phyloP scores from a whole-genome alignment of 164 flowering plant species.

The Nelumbo lutea region DNA sequence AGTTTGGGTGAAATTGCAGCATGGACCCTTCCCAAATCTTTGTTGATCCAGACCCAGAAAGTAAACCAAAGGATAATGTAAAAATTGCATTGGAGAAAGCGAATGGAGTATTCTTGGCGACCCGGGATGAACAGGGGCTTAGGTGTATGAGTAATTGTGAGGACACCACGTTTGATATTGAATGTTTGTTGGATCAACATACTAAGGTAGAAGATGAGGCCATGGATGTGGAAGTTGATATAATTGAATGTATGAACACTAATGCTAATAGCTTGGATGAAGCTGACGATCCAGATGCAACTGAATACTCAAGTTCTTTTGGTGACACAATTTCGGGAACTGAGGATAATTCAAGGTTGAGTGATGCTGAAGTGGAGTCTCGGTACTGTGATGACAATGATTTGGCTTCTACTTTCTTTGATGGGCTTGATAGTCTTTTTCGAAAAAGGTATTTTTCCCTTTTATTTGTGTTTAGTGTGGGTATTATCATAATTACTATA shows the following conservation, averaged over 20 bases:
- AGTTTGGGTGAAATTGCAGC: constrained; percentile 1
- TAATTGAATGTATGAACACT: constrained; percentile 28
- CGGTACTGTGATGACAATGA: constrained; percentile 34
- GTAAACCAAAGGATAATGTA: constrained; percentile 6
- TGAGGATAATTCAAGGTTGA: constrained; percentile 44
- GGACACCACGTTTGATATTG: constrained; percentile 28
- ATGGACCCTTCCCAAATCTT: constrained; percentile 40
- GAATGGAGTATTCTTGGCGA: constrained; percentile 11
- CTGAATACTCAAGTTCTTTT: constrained; percentile 91
- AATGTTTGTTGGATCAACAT: constrained; percentile 24
- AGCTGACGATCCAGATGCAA: constrained; percentile 72
- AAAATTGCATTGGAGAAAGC: constrained; percentile 13
- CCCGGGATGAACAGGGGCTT: constrained; percentile 17
- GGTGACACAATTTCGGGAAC: constrained; percentile 53
- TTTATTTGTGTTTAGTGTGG: not conserved
- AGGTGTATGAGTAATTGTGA: constrained; percentile 30
- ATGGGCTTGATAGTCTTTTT: constrained; percentile 33
- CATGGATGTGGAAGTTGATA: constrained; percentile 39
- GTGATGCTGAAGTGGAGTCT: constrained; percentile 84
- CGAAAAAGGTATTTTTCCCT: constrained; percentile 40
- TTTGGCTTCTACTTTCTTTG: constrained; percentile 29
- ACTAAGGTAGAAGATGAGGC: constrained; percentile 13
- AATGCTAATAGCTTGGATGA: constrained; percentile 20
- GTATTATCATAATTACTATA: not conserved
- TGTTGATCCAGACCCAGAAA: constrained; percentile 10